These are phyloP conservation scores for Nepenthes mirabilis DNA, from an alignment of 148 eudicot species.

Conservation along the genomic window DNA sequence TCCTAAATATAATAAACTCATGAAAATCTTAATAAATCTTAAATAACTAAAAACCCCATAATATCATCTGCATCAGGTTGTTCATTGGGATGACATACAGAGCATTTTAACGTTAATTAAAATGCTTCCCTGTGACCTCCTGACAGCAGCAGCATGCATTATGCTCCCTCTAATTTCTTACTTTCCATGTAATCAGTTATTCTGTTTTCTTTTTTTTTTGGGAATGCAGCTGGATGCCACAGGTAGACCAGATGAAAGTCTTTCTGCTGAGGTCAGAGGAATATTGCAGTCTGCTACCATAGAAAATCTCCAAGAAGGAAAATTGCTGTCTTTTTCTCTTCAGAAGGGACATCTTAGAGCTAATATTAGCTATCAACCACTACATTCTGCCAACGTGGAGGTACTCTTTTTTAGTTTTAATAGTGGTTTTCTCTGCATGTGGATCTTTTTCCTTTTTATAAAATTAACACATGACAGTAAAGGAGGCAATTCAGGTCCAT, in stretches of 20 bases:
- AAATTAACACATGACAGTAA: background rate
- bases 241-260: slow-evolving; percentile 96
- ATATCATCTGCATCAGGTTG: no score
- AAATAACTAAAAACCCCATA: no score
- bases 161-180: background rate
- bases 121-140: no score
- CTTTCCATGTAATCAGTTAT: background rate
- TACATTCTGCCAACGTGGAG: slow-evolving; percentile 75
- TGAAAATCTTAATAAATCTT: no score
- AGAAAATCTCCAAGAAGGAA: slow-evolving; percentile 41
- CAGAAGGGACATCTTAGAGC: slow-evolving; percentile 93
- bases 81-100: no score
- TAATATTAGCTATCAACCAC: slow-evolving; percentile 58
- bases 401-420: slow-evolving; percentile 17
- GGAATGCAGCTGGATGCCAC: slow-evolving; percentile 74
- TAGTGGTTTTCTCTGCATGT: slow-evolving; percentile 4
- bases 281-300: slow-evolving; percentile 42
- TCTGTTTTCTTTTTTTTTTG: background rate
- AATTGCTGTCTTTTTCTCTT: slow-evolving; percentile 63
- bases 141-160: background rate
- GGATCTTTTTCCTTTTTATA: background rate
- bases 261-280: slow-evolving; percentile 56
- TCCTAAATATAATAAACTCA: no score
- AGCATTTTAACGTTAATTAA: no score
- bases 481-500: background rate